Percentiles rank a stretch among this genome's conserved stretches.
Evolutionary conservation across 805 yeast species (phyloP).

Genomic region (Tetrapisispora phaffii): DNA sequence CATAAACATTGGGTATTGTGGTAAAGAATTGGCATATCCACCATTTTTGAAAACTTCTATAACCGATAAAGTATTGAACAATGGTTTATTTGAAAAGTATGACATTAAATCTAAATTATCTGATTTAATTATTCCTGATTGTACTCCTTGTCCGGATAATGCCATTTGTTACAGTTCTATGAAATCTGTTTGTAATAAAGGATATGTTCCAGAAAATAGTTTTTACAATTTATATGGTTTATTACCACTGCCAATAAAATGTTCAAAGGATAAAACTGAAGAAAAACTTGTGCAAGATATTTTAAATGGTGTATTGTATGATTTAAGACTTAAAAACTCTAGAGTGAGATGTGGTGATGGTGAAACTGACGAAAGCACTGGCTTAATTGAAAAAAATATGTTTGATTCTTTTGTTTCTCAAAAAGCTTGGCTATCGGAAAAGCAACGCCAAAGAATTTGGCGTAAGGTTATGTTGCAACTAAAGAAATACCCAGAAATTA

Average conservation of each 20-base stretch:
- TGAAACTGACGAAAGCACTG: conserved; percentile 36
- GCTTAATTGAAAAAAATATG: conserved; percentile 39
- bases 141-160: conserved; percentile 70
- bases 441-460: conserved; percentile 61
- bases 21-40: conserved; percentile 35
- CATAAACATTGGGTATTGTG: conserved; percentile 62
- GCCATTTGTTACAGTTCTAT: conserved; percentile 57
- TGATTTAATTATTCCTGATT: conserved; percentile 38
- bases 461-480: conserved; percentile 44
- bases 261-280: conserved; percentile 62
- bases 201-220: conserved; percentile 36
- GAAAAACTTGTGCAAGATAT: conserved; percentile 53
- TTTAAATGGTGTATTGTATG: conserved; percentile 49
- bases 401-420: conserved; percentile 32
- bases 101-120: conserved; percentile 1
- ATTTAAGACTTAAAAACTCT: conserved; percentile 57
- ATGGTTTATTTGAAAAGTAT: not conserved
- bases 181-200: conserved; percentile 56
- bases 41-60: not conserved
- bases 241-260: conserved; percentile 50
- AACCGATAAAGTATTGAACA: not conserved
- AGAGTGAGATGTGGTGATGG: conserved; percentile 44
- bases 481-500: conserved; percentile 51
- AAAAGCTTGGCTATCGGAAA: conserved; percentile 29
- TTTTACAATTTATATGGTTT: conserved; percentile 35